Percentiles rank a stretch among this genome's conserved stretches.
Conservation (phyloP, 352 stramenopile genomes). For the Phytophthora macrochlamydospora region DNA sequence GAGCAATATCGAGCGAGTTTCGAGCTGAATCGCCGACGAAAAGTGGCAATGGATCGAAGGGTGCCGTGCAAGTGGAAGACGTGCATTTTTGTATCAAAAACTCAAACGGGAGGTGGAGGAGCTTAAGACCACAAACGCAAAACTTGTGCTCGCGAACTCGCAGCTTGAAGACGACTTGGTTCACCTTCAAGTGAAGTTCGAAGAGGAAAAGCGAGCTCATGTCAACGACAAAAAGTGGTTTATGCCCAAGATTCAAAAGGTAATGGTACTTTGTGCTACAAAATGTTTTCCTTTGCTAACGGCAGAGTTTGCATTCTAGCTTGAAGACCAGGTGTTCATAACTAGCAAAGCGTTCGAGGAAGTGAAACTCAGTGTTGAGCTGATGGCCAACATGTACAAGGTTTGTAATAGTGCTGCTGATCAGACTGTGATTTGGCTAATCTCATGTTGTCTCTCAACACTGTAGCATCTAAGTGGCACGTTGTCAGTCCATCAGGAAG, state of each 20-base stretch:
- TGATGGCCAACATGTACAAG: slow-evolving; percentile 91
- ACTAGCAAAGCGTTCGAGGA: slow-evolving; percentile 70
- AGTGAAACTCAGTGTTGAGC: slow-evolving; percentile 82
- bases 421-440: too few relatives aligned
- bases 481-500: slow-evolving; percentile 51
- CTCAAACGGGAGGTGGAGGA: slow-evolving; percentile 70
- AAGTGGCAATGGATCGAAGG: slow-evolving; percentile 1
- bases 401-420: slow-evolving; percentile 10
- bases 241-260: slow-evolving; percentile 75
- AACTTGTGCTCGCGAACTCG: slow-evolving; percentile 67
- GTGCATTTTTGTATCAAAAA: slow-evolving; percentile 75
- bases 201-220: slow-evolving; percentile 69
- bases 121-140: slow-evolving; percentile 62
- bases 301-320: slow-evolving; percentile 14
- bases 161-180: slow-evolving; percentile 75
- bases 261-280: slow-evolving; percentile 1
- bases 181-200: slow-evolving; percentile 71
- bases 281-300: neutral
- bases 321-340: slow-evolving; percentile 67
- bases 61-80: slow-evolving; percentile 49
- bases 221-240: slow-evolving; percentile 73
- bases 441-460: neutral
- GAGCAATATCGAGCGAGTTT: slow-evolving; percentile 6
- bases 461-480: slow-evolving; percentile 51
- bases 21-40: slow-evolving; percentile 12